Base-by-base conservation (phyloP, 2,329 filamentous ascomycete species). In the Beauveria medogensis region DNA sequence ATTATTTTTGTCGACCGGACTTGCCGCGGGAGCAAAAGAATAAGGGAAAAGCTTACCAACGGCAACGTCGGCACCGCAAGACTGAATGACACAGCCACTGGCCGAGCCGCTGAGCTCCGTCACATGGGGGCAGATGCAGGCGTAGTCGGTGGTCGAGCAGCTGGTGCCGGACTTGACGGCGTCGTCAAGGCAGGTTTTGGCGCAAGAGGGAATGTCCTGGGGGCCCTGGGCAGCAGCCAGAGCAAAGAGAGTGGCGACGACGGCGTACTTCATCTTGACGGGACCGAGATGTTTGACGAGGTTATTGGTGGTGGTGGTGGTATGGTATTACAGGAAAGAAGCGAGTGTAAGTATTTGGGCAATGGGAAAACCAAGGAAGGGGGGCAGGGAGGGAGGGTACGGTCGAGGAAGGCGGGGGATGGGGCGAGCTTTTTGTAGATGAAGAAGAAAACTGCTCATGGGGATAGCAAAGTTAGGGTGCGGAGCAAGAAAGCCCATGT, bases 241-340 rank as follows among this genome's bases (percentile, higher is more conserved):
- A 61, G 71, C 67, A 65, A 70, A 70, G 64, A 75, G 67, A 67
- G 69, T 66, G 64, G 71, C 66, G 62, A 69, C 69, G 65, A 73
- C 55, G 61, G 73, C 59, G 69, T 68, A 71, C 73, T 75, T 76
- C 74, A 76, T 76, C 34, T 72, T 76, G 71, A 67, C n/a, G 50
- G 60, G 20, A 22, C 47, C 47, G 56, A 37, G 34, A 10, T 46
- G 43, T 46, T 24, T 24, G 8, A 20, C 1, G 18, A 43, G 3
- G n/a, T 24, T 46, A 12, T 46, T 55, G 37, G 26, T 10, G 43
- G 63, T 28, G 26, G 62, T 50, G 43, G 63, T 62, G 48, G 50
- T 64, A 62, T 37, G 34, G 37, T 47, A 48, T 52, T 61, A 65
- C 57, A 68, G 66, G 28, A 63, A 28, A 28, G 64, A 57, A 71